These are phyloP conservation scores for Dactylonectria estremocensis DNA, from an alignment of 2,329 filamentous ascomycete species.

Conservation along the genomic window DNA sequence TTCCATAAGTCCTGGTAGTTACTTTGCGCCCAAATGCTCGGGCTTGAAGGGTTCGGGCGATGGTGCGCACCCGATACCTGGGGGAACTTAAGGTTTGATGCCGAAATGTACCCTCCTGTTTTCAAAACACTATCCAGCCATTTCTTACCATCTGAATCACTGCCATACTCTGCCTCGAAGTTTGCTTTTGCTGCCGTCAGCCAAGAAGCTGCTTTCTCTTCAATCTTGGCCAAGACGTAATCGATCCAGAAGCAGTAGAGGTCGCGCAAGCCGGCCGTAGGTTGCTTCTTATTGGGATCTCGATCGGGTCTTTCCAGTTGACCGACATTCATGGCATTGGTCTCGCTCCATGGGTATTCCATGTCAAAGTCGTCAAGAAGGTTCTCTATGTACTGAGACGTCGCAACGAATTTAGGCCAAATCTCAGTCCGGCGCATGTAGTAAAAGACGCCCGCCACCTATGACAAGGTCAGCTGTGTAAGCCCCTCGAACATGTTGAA, in stretches of 20 bases:
- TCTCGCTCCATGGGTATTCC: not conserved
- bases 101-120: conserved; percentile 3
- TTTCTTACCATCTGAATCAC: conserved; percentile 2
- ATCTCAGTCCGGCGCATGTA: conserved; percentile 4
- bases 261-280: not conserved
- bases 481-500: not conserved
- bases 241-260: conserved; percentile 18
- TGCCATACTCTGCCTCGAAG: not conserved
- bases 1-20: not conserved
- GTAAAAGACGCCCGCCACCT: conserved; percentile 17
- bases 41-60: not conserved
- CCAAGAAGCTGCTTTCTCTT: not conserved
- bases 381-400: conserved; percentile 5
- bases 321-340: not conserved
- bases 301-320: not conserved
- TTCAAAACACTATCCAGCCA: not conserved
- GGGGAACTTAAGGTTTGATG: not conserved
- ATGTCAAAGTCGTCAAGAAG: not conserved
- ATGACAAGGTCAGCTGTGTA: not conserved
- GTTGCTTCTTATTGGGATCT: not conserved
- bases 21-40: not conserved
- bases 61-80: not conserved
- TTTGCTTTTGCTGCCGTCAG: conserved; percentile 2
- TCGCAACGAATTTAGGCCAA: conserved; percentile 6
- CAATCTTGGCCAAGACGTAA: not conserved